Evolutionary conservation across 2,329 filamentous ascomycete genomes (phyloP).

Genomic region (Zymoseptoria tritici): DNA sequence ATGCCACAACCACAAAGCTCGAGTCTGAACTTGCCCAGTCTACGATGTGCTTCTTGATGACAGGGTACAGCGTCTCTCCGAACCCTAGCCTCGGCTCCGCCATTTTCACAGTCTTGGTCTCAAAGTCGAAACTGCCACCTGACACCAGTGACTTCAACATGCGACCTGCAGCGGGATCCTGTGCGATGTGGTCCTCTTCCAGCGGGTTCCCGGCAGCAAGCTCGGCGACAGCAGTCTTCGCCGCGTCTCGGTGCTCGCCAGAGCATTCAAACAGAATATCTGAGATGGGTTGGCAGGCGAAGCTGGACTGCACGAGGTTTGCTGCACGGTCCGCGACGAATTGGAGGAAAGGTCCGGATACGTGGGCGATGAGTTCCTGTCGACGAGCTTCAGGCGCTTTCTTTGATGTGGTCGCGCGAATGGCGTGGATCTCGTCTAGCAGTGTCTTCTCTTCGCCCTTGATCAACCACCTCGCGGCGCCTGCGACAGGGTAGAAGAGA

Average conservation of each 20-base stretch:
- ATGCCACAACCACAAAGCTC: constrained; percentile 75
- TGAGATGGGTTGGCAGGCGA: constrained; percentile 78
- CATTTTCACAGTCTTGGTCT: constrained; percentile 59
- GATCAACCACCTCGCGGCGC: constrained; percentile 55
- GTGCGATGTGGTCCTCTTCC: constrained; percentile 51
- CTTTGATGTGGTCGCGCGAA: constrained; percentile 80
- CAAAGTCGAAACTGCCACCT: constrained; percentile 77
- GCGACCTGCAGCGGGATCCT: constrained; percentile 59
- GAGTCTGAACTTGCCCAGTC: constrained; percentile 81
- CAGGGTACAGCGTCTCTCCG: constrained; percentile 69
- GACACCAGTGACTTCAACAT: constrained; percentile 88
- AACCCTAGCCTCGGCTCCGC: constrained; percentile 74
- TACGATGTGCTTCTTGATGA: constrained; percentile 67
- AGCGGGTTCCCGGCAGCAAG: constrained; percentile 35
- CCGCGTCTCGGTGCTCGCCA: constrained; percentile 58
- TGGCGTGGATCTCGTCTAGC: constrained; percentile 67
- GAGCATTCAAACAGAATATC: constrained; percentile 71
- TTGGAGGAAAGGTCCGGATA: constrained; percentile 68
- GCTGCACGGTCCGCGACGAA: constrained; percentile 62
- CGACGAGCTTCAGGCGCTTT: constrained; percentile 74
- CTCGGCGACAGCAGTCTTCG: constrained; percentile 58
- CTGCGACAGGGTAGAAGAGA: constrained; percentile 73
- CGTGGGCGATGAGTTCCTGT: constrained; percentile 64
- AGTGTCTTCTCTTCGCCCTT: constrained; percentile 57
- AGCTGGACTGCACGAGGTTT: constrained; percentile 64